These are phyloP conservation scores for Mesotaenium endlicherianum DNA, from an alignment of 139 green algal genomes.

Conservation along the genomic window DNA sequence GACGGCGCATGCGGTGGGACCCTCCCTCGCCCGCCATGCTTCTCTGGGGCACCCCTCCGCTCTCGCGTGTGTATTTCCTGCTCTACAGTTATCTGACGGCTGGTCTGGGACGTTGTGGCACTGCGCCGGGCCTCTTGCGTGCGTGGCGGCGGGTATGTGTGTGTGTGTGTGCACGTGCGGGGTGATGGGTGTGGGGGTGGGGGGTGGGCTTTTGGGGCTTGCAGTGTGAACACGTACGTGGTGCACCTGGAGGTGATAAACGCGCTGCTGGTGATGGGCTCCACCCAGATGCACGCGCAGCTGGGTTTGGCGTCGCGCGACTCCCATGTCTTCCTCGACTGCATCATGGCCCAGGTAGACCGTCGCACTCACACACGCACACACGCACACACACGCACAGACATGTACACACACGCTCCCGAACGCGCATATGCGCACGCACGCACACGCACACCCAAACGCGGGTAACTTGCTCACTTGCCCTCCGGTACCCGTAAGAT, in stretches of 20 bases:
- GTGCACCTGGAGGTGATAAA: slow-evolving; percentile 68
- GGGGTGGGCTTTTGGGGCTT: background rate
- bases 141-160: background rate
- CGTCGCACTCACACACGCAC: background rate
- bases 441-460: too few species aligned
- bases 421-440: too few species aligned
- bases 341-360: slow-evolving; percentile 46
- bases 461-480: too few species aligned
- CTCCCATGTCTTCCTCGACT: slow-evolving; percentile 32
- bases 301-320: background rate
- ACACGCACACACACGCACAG: too few species aligned
- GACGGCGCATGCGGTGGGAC: too few species aligned
- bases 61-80: too few species aligned
- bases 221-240: slow-evolving; percentile 63
- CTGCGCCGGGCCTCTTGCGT: background rate
- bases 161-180: slow-evolving; percentile 7
- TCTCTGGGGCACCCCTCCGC: too few species aligned
- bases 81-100: too few species aligned
- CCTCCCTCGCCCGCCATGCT: too few species aligned
- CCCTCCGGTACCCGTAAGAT: too few species aligned
- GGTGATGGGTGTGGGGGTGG: too few species aligned
- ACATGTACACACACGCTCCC: background rate
- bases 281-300: slow-evolving; percentile 68
- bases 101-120: too few species aligned
- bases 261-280: slow-evolving; percentile 65